Evolutionary conservation across 176 grass and related monocot genomes (phyloP), one percentile per base, ranked within the genome.

Genomic region (Musa schizocarpa): DNA sequence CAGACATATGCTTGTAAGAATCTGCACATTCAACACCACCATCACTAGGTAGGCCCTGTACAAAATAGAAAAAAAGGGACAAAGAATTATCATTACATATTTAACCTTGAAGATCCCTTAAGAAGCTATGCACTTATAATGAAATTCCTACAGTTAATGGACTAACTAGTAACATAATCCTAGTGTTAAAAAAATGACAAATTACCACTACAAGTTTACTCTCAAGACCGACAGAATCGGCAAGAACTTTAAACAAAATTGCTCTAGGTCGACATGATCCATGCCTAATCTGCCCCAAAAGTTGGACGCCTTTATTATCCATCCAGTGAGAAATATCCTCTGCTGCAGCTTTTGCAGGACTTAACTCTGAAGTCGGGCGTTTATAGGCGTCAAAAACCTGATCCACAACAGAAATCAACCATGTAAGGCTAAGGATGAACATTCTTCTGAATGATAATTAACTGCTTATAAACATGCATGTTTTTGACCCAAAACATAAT

Each of bases 321-420:
- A 86, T 87, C 74, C 91, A 89, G 79, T 89, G 86, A 57, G 79
- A 76, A 34, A 63, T 66, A 84, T 92, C 88, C 81, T 99, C 96
- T 7, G 50, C 34, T 69, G 73, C 79, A 86, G 84, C 79, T 94
- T 86, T 99, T 81, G 90, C 84, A 75, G 82, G 86, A 83, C 82
- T 94, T 54, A 68, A 72, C 78, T 99, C 91, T 86, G 83, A 56
- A 94, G 87, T 94, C 76, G 84, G 86, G 69, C 85, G 84, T 82
- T 99, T 99, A 79, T 94, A 94, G 82, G 88, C 94, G 65, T 99
- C 95, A 92, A 92, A 99, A 81, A 99, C 95, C 95, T 99, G 79
- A 83, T 79, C 49, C 78, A 16, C 8, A 9, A 53, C 12, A 65
- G 58, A 2, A 43, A 43, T 43, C 1, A 52, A 49, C 34, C 4